A percentile compares a stretch with the other conserved stretches of the same genome.
Conservation (phyloP, 2,329 filamentous ascomycete species). For the Fusarium kyushuense region DNA sequence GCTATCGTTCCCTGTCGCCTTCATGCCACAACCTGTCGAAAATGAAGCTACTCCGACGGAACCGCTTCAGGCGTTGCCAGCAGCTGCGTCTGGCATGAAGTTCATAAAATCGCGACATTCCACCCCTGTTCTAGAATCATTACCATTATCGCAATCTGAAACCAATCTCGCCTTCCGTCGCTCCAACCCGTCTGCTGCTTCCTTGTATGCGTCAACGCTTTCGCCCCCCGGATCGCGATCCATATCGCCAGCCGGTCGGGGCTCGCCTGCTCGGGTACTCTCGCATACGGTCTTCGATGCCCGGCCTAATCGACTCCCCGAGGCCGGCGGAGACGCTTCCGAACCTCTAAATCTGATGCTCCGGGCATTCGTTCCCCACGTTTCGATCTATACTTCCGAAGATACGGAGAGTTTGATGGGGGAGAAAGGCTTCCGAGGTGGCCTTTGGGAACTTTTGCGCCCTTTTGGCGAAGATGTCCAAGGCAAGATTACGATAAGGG, state of each 20-base stretch:
- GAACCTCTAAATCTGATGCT: conserved; percentile 77
- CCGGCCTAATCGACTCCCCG: conserved; percentile 58
- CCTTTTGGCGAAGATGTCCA: conserved; percentile 91
- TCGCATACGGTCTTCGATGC: conserved; percentile 70
- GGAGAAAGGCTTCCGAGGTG: conserved; percentile 86
- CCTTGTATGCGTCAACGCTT: conserved; percentile 73
- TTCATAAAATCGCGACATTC: conserved; percentile 72
- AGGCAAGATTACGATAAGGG: conserved; percentile 89
- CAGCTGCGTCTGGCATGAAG: conserved; percentile 70
- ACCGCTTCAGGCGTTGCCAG: conserved; percentile 76
- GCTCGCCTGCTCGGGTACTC: conserved; percentile 67
- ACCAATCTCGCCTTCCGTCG: conserved; percentile 65
- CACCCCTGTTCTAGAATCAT: conserved; percentile 62
- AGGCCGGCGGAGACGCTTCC: conserved; percentile 59
- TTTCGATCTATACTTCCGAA: conserved; percentile 86
- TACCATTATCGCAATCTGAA: conserved; percentile 64
- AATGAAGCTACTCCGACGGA: conserved; percentile 69
- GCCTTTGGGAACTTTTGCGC: conserved; percentile 85
- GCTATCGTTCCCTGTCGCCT: conserved; percentile 51
- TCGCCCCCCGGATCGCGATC: conserved; percentile 77
- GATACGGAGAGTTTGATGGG: conserved; percentile 85
- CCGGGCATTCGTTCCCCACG: conserved; percentile 87
- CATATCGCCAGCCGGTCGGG: conserved; percentile 72
- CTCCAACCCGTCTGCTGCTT: conserved; percentile 69
- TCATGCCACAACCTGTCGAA: conserved; percentile 77